Base-by-base conservation (phyloP, 345 rosid genomes). In the Corchorus capsularis region DNA sequence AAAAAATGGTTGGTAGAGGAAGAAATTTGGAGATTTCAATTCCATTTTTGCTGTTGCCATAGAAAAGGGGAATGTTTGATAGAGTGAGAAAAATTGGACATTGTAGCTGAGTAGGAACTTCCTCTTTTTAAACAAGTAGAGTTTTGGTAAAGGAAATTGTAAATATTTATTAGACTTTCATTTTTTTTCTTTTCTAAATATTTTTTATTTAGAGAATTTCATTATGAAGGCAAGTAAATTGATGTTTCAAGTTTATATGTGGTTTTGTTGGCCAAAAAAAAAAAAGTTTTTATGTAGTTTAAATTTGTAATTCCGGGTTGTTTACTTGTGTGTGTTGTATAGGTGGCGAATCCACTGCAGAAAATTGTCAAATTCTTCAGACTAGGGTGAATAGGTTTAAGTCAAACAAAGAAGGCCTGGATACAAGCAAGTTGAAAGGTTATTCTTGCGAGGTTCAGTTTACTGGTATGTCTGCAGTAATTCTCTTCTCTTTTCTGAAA, bases 341-440 rank as follows among this genome's bases (percentile, higher is more conserved):
- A 95, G 99, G 99, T 75, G 97, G 99, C 67, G 97, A 95, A 53
- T 93, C 98, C 4, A 85, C 80, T 3, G 85, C 75, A 3, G 94
- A 89, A 6, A 93, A 93, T 81, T 95, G 98, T 75, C 99, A 93
- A 87, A 89, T 93, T 78, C 97, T 93, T 81, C 98, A 94, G 81
- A 91, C 94, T 34, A 84, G 94, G 81, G 98, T 95, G 17, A 94
- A 94, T 78, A 86, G 90, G 82, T 83, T 78, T 20, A 94, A 94
- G 79, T 86, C 97, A 16, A 87, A 86, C 85, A 88, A 85, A 79
- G 89, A 87, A 52, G 69, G 73, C 53, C 70, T 90, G 47, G 96
- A 91, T 83, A 62, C 80, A 1, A 69, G 84, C 50, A 79, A 70
- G 66, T 84, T 95, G 77, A 88, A 82, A 87, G 85, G 88, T 39